Evolutionary conservation across 257 asterid species (phyloP), one percentile per base, ranked within the genome.

Genomic region (Lycium barbarum): DNA sequence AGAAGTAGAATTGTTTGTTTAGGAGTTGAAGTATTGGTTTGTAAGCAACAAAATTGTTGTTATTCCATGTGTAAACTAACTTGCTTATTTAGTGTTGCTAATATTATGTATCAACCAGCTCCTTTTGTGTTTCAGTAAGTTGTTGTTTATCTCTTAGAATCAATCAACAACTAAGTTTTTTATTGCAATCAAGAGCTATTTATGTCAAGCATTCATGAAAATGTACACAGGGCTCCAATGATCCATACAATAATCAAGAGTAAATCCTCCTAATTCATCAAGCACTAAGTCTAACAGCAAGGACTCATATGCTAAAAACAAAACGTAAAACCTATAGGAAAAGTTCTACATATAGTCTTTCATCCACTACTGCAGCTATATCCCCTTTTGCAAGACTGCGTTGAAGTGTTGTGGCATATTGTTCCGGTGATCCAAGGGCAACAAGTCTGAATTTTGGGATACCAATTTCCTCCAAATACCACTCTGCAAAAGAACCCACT

Each of bases 321-420:
- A n/a, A n/a, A n/a, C n/a, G n/a, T n/a, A n/a, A n/a, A n/a, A n/a
- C n/a, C n/a, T n/a, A 40, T 84, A 93, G 80, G 85, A 93, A 93
- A 61, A 89, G 84, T 82, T 92, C 92, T 4, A 93, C 55, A 57
- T 92, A 93, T 4, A 93, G 94, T 57, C 83, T 91, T 82, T 93
- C 97, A 83, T 92, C 97, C 18, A 93, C 93, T 63, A 93, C 89
- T 20, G 95, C 97, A 79, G 93, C 91, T 62, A 93, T 94, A 17
- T 95, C 97, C 18, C 93, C 93, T 3, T 88, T 83, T 63, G 45
- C 79, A 0, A 95, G 93, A 85, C 95, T 94, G 4, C 70, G 87
- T 85, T 83, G 88, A 51, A 93, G 86, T 26, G 90, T 92, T 40
- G 62, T 62, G 83, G 90, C 95, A 81, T 92, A 92, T 59, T 89